Evolutionary conservation across 805 yeast species (phyloP), one percentile per base, ranked within the genome.

Genomic region (Barnettozyma vustinii): DNA sequence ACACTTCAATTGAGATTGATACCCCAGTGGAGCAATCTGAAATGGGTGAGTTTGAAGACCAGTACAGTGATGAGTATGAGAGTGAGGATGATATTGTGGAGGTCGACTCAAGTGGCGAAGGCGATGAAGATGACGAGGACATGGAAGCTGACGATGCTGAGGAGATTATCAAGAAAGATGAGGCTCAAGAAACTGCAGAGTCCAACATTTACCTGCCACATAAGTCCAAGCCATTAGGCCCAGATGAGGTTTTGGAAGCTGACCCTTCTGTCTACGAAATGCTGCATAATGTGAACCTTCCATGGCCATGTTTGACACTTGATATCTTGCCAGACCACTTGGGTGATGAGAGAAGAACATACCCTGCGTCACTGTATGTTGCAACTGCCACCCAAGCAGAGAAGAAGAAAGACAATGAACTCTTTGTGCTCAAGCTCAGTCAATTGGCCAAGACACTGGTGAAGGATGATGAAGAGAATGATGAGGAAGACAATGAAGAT

Each of bases 291-390:
- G 88, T 92, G 51, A 87, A 87, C 66, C 72, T 92, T 67, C 95
- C 96, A 59, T 94, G 98, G 98, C 98, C 99, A 12, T 90, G 97
- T 70, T 71, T 94, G 63, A 89, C 97, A 3, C 74, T 94, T 52
- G 98, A 92, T 62, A 71, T 94, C 19, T 70, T 94, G 46, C 96
- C 96, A 6, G 99, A 94, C 64, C 72, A 74, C 46, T 73, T 87
- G 51, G 99, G 99, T 10, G 73, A 78, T 45, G 97, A 90, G 67
- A 84, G 99, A 72, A 80, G 96, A 69, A 76, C 77, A 40, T 94
- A 81, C 61, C 99, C 99, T 4, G 96, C 95, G 39, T 76, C 94
- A 2, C 72, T 90, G 60, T 87, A 87, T 62, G 67, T 91, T 49
- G 81, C 95, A 12, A 87, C 97, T 2, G 98, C 97, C 5, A 89